Conservation (phyloP, 208 protist genomes). For the Wallacemonas sp. region DNA sequence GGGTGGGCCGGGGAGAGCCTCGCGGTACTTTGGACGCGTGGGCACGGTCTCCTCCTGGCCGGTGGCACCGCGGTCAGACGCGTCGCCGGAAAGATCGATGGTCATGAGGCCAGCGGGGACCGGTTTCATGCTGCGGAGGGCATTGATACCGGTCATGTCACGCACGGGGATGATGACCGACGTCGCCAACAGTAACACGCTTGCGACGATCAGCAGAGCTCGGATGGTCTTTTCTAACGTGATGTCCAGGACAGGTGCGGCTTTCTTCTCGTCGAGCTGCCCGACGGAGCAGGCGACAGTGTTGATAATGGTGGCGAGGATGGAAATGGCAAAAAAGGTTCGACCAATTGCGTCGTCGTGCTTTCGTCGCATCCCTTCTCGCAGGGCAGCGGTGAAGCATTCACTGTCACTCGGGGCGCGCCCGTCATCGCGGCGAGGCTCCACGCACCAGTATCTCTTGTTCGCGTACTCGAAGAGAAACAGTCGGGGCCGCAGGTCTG, state of each 20-base stretch:
- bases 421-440: not conserved
- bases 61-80: not conserved
- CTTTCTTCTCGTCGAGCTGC: not conserved
- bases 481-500: not conserved
- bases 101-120: constrained; percentile 4
- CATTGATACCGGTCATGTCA: not conserved
- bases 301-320: not conserved
- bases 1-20: constrained; percentile 3
- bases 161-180: not conserved
- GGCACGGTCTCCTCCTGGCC: not conserved
- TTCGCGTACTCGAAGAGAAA: not conserved
- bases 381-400: not conserved
- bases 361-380: not conserved
- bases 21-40: not conserved
- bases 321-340: constrained; percentile 4
- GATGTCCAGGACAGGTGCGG: not conserved
- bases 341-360: not conserved
- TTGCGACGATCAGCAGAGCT: not conserved
- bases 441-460: not conserved
- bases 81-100: not conserved
- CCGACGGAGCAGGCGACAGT: not conserved
- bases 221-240: not conserved
- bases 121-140: not conserved
- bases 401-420: not conserved
- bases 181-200: not conserved